Percentiles rank a stretch among this genome's conserved stretches.
Evolutionary conservation across 148 eudicot genomes (phyloP).

Genomic region (Pharnaceum exiguum): DNA sequence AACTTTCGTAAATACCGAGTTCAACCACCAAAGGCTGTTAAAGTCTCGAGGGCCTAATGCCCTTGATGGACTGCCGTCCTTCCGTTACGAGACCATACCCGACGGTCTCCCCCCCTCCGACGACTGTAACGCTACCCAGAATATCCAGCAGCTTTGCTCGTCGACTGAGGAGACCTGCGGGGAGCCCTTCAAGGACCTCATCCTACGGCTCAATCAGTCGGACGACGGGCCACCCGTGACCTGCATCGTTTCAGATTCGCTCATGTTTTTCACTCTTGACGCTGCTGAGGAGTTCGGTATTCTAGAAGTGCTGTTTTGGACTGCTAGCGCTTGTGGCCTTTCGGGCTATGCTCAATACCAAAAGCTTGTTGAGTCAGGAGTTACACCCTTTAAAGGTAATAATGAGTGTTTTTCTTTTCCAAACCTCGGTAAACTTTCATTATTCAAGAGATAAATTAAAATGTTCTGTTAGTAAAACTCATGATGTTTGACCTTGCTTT

Average conservation of each 20-base stretch:
- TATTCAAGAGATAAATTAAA: too few relatives aligned
- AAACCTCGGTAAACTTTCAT: too few relatives aligned
- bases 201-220: not conserved
- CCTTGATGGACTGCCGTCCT: conserved; percentile 24
- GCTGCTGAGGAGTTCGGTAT: conserved; percentile 35
- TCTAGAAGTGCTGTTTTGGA: conserved; percentile 32
- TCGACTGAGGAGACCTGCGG: conserved; percentile 12
- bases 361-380: conserved; percentile 13
- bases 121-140: conserved; percentile 28
- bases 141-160: conserved; percentile 10
- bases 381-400: conserved; percentile 35
- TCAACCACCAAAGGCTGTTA: conserved; percentile 29
- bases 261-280: conserved; percentile 30
- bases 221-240: conserved; percentile 22
- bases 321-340: conserved; percentile 33
- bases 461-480: too few relatives aligned
- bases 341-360: conserved; percentile 27
- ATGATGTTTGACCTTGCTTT: too few relatives aligned
- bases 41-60: conserved; percentile 25
- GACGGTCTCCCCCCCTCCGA: conserved; percentile 36
- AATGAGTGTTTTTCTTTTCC: too few relatives aligned
- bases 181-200: conserved; percentile 25
- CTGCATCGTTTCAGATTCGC: conserved; percentile 29
- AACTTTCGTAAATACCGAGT: conserved; percentile 33
- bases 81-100: conserved; percentile 29